phyloP scores from a whole-genome alignment of 2,329 filamentous ascomycete genomes.

The Venturia nashicola region DNA sequence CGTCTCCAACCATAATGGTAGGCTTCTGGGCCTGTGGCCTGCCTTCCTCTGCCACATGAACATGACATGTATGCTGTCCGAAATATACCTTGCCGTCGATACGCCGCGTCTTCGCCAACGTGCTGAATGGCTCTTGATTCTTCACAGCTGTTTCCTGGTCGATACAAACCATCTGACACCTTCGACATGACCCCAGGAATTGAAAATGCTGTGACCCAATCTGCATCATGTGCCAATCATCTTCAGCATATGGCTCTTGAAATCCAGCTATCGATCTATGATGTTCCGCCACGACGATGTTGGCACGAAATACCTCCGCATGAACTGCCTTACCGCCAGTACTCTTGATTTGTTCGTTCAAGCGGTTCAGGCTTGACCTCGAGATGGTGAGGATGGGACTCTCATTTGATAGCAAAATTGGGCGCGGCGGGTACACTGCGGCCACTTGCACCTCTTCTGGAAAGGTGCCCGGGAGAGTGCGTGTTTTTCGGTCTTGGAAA shows the following conservation, averaged over 20 bases:
- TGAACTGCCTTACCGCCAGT: slow-evolving; percentile 53
- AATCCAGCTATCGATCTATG: not conserved
- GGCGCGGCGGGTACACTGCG: slow-evolving; percentile 43
- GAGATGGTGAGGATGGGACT: slow-evolving; percentile 84
- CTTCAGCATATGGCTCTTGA: slow-evolving; percentile 62
- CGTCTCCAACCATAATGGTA: slow-evolving; percentile 26
- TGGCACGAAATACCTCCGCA: slow-evolving; percentile 73
- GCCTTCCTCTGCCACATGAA: slow-evolving; percentile 15
- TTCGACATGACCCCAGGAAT: slow-evolving; percentile 69
- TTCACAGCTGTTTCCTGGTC: slow-evolving; percentile 71
- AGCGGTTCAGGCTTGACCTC: slow-evolving; percentile 60
- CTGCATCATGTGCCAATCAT: slow-evolving; percentile 56
- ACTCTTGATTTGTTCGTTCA: slow-evolving; percentile 60
- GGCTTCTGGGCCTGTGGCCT: slow-evolving; percentile 21
- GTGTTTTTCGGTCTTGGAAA: not conserved
- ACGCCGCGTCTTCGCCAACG: slow-evolving; percentile 73
- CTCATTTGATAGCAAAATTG: slow-evolving; percentile 81
- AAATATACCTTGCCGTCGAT: slow-evolving; percentile 81
- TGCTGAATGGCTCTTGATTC: slow-evolving; percentile 77
- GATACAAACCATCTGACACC: slow-evolving; percentile 95
- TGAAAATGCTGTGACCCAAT: slow-evolving; percentile 56
- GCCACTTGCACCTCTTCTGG: slow-evolving; percentile 17
- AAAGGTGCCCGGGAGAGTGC: slow-evolving; percentile 9
- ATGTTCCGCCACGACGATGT: slow-evolving; percentile 55
- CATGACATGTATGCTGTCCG: slow-evolving; percentile 56